Evolutionary conservation across 441 rosid genomes (phyloP), one percentile per base, ranked within the genome.

Genomic region (Erodium texanum): DNA sequence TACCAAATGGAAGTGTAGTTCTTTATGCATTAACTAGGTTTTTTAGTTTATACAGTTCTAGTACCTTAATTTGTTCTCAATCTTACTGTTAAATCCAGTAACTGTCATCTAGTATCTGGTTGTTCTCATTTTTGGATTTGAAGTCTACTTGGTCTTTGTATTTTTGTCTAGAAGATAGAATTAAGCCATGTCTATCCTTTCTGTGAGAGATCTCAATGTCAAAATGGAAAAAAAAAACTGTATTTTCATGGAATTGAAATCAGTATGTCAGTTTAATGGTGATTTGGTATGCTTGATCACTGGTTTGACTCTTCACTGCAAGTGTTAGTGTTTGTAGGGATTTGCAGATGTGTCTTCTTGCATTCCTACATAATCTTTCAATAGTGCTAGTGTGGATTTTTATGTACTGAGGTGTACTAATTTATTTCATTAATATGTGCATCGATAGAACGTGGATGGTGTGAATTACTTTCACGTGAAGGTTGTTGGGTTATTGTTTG

Each of bases 401-500:
- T 61, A 19, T 19, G 20, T 18, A 19, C 62, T 56, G 62, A 0
- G 3, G 54, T 15, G 14, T 52, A 3, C 62, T 56, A 56, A 56
- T 56, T 56, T 19, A 24, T 10, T 56, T 56, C 11, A 56, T 18
- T 56, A 19, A 56, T 56, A 9, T 56, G 62, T 56, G 5, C 61
- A 45, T 48, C 56, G 5, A 16, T 75, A 88, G 98, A 86, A 89
- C 73, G 84, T 88, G 62, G 93, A 88, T 66, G 96, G 98, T 43
- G 98, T 92, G 41, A 89, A 92, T 80, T 88, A 88, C 78, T 84
- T 86, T 76, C 95, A 83, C 68, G 85, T 85, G 72, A 85, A 80
- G 71, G 94, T 90, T 68, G 93, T 86, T 74, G 97, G 98, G 38
- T 76, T 93, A 5, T 74, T 90, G 66, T 93, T 90, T 73, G 98